phyloP scores from a whole-genome alignment of 106 monocot genomes.

The Ottelia alismoides region DNA sequence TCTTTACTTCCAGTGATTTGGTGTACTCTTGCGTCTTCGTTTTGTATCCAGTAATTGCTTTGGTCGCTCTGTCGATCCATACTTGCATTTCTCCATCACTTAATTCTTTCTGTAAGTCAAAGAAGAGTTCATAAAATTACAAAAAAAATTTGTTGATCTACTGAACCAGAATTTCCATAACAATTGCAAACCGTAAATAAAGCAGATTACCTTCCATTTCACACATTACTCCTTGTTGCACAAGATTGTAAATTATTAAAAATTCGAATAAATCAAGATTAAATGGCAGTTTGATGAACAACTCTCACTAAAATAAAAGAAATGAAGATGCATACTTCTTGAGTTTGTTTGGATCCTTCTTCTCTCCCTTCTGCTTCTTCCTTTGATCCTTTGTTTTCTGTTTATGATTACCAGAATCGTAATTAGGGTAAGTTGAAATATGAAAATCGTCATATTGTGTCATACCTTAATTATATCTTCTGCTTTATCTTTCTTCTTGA shows the following conservation, averaged over 20 bases:
- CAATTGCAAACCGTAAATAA: not conserved
- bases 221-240: constrained; percentile 75
- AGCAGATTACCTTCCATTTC: constrained; percentile 83
- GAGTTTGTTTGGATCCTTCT: constrained; percentile 70
- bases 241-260: too few relatives aligned
- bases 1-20: too few relatives aligned
- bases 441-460: too few relatives aligned
- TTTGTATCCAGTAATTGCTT: constrained; percentile 44
- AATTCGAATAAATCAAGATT: too few relatives aligned
- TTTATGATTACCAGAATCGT: too few relatives aligned
- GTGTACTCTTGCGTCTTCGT: constrained; percentile 66
- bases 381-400: constrained; percentile 61
- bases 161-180: not conserved
- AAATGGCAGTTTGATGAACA: too few relatives aligned
- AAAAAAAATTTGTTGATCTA: not conserved
- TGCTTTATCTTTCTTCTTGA: constrained; percentile 89
- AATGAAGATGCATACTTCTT: constrained; percentile 69
- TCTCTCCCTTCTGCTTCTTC: constrained; percentile 22
- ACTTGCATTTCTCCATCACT: constrained; percentile 41
- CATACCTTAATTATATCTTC: constrained; percentile 78
- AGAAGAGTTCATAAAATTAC: not conserved
- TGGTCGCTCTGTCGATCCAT: constrained; percentile 54
- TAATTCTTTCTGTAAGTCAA: constrained; percentile 32
- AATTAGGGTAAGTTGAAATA: not conserved
- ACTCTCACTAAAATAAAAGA: constrained; percentile 75